These are phyloP conservation scores for Solanum lignicaule DNA, from an alignment of 257 asterid genomes.

Conservation along the genomic window DNA sequence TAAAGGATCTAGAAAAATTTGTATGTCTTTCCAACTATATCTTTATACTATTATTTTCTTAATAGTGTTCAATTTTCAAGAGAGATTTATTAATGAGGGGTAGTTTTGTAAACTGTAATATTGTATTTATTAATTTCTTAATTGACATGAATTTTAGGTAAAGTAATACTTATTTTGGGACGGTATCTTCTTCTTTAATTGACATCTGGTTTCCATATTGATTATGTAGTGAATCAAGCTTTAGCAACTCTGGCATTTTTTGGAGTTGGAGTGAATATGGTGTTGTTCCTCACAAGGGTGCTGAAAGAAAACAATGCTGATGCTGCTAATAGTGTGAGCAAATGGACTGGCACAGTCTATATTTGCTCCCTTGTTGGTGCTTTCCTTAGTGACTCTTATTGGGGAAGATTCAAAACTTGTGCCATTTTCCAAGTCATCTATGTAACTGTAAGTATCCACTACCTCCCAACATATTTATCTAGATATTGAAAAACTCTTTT, in stretches of 20 bases:
- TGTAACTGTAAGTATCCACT: slow-evolving; percentile 43
- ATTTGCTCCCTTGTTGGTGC: slow-evolving; percentile 95
- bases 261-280: slow-evolving; percentile 89
- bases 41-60: background rate
- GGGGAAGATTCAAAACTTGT: slow-evolving; percentile 93
- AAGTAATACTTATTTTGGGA: background rate
- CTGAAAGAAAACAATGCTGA: slow-evolving; percentile 76
- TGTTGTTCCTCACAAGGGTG: slow-evolving; percentile 79
- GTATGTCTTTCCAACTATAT: background rate
- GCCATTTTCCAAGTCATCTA: slow-evolving; percentile 80
- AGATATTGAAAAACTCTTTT: background rate
- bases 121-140: too few species aligned
- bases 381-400: slow-evolving; percentile 85
- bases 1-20: background rate
- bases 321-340: slow-evolving; percentile 91
- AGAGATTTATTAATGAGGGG: background rate
- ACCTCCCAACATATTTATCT: background rate
- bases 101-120: background rate
- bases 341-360: slow-evolving; percentile 96
- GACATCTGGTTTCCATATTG: background rate
- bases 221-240: slow-evolving; percentile 78
- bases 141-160: background rate
- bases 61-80: background rate
- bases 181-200: background rate
- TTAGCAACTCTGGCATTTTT: slow-evolving; percentile 95